Evolutionary conservation across 495 filamentous ascomycete genomes (phyloP).

Genomic region (Emericellopsis terricola): DNA sequence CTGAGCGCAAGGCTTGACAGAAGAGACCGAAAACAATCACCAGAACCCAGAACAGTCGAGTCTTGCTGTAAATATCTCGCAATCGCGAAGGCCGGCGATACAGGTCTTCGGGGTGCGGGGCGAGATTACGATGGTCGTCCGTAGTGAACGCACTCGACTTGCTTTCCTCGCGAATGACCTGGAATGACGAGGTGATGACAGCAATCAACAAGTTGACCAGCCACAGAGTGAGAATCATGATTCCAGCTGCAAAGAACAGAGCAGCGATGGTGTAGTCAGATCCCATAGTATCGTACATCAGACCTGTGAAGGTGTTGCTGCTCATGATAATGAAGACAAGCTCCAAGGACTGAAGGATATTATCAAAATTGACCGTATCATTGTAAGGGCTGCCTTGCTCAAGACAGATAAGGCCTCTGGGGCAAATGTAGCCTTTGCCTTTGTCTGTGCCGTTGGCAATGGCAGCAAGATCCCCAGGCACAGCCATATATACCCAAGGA

Average conservation of each 20-base stretch:
- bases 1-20: slow-evolving; percentile 55
- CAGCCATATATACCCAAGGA: slow-evolving; percentile 42
- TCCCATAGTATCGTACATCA: slow-evolving; percentile 83
- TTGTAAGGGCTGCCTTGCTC: slow-evolving; percentile 66
- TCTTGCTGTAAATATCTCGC: slow-evolving; percentile 54
- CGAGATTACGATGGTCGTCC: slow-evolving; percentile 34
- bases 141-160: slow-evolving; percentile 82
- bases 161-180: slow-evolving; percentile 95
- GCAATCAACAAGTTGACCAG: slow-evolving; percentile 92
- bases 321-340: slow-evolving; percentile 98
- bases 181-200: slow-evolving; percentile 96
- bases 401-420: slow-evolving; percentile 62
- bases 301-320: slow-evolving; percentile 85
- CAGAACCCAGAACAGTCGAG: slow-evolving; percentile 59
- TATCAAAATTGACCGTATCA: slow-evolving; percentile 84
- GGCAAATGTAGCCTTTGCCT: slow-evolving; percentile 87
- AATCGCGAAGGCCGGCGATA: slow-evolving; percentile 34
- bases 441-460: slow-evolving; percentile 21
- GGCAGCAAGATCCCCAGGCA: slow-evolving; percentile 10
- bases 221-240: slow-evolving; percentile 92
- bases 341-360: slow-evolving; percentile 78
- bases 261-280: slow-evolving; percentile 80
- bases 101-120: slow-evolving; percentile 23
- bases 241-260: slow-evolving; percentile 67
- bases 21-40: slow-evolving; percentile 64